phyloP scores from a whole-genome alignment of 2,329 filamentous ascomycete genomes.

The Pestalotiopsis sp. region DNA sequence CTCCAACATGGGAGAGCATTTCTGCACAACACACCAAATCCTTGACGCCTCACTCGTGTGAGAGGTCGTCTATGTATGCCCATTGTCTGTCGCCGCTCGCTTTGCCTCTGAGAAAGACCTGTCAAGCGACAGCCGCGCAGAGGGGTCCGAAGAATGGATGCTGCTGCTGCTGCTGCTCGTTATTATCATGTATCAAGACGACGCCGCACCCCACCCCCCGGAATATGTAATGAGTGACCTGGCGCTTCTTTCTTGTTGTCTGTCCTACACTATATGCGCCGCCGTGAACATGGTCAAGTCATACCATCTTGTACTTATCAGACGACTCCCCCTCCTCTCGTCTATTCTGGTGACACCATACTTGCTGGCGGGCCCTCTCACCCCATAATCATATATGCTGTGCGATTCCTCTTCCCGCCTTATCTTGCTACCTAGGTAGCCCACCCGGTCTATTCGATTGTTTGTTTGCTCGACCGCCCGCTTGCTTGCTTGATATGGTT shows the following conservation, averaged over 20 bases:
- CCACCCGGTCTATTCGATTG: conserved; percentile 13
- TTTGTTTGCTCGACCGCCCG: conserved; percentile 18
- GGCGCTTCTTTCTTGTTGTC: background rate
- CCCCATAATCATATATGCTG: background rate
- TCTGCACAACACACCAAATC: conserved; percentile 17
- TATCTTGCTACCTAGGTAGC: background rate
- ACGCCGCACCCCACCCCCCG: background rate
- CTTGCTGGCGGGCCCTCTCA: background rate
- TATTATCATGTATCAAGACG: background rate
- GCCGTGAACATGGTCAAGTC: background rate
- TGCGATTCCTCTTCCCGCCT: background rate
- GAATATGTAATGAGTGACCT: background rate
- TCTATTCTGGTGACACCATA: background rate
- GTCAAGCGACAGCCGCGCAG: background rate
- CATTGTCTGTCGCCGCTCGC: background rate
- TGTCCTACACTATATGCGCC: background rate
- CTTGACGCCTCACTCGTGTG: conserved; percentile 24
- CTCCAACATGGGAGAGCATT: conserved; percentile 17
- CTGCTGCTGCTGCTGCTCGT: no score
- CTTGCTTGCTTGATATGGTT: conserved; percentile 25
- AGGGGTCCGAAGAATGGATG: background rate
- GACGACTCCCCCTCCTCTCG: background rate
- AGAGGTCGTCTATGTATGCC: conserved; percentile 3
- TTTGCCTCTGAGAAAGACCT: background rate
- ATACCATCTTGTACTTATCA: background rate